Evolutionary conservation across 495 filamentous ascomycete genomes (phyloP), one percentile per base, ranked within the genome.

Genomic region (Daldinia loculata): DNA sequence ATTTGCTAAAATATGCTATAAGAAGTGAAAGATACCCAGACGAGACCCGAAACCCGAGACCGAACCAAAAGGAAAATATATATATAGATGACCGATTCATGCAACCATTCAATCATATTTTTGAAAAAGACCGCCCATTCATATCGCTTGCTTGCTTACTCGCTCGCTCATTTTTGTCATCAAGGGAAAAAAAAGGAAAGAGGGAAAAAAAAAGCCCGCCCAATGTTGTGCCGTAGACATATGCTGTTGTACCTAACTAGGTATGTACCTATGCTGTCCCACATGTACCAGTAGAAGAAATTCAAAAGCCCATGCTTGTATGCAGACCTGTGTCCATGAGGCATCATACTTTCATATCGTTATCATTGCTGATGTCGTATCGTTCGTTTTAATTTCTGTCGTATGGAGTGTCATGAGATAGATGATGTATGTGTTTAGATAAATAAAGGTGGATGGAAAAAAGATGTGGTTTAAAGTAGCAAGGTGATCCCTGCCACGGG

Each of bases 51-150:
- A 7, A 30, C 24, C 12, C 12, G 12, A 30, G 6, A 24, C 50
- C 50, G 55, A 55, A 43, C 12, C 43, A 26, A 63, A 62, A 51
- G n/a, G 11, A n/a, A 6, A 48, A 66, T 30, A 22, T 41, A 51
- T 62, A 62, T 57, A 53, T 51, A 63, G n/a, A 24, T 34, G 55
- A 53, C 50, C 32, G 19, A 38, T 61, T 41, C 66, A 61, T 60
- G 57, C 65, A 66, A 32, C 39, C 51, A 48, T n/a, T 27, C 58
- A 58, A 32, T 17, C 43, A 52, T 56, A 56, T 27, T 64, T 59
- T 53, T n/a, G 26, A 5, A 53, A 63, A 43, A 32, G 48, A 60
- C 51, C 65, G 19, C 51, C 65, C 48, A 11, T 17, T 29, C 51
- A 30, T 56, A 38, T 45, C 30, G 19, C 17, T 22, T 19, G 48